These are phyloP conservation scores for Leccinum pallidistipes DNA, from an alignment of 1,284 basidiomycete genomes.

Conservation along the genomic window DNA sequence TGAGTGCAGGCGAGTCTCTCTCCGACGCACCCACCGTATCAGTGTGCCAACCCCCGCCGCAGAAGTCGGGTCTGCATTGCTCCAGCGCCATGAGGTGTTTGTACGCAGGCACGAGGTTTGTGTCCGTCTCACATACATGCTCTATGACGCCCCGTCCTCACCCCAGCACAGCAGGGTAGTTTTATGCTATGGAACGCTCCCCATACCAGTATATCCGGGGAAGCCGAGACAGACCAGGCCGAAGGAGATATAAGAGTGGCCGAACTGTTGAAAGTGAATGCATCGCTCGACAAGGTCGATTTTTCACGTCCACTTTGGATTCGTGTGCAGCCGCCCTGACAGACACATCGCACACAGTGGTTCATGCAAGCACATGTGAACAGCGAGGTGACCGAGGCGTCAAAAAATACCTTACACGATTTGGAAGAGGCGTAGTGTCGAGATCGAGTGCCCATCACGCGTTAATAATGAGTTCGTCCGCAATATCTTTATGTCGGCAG, in stretches of 20 bases:
- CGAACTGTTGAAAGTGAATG: constrained; percentile 57
- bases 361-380: constrained; percentile 82
- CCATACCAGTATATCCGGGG: constrained; percentile 6
- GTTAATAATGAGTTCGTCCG: constrained; percentile 42
- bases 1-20: too few relatives aligned
- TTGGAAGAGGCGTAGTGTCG: constrained; percentile 73
- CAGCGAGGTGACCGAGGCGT: constrained; percentile 78
- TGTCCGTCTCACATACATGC: too few relatives aligned
- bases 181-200: too few relatives aligned
- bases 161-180: too few relatives aligned
- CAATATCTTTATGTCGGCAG: constrained; percentile 67
- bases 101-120: too few relatives aligned
- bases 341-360: constrained; percentile 45
- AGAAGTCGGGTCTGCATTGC: too few relatives aligned
- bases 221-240: constrained; percentile 13
- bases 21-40: too few relatives aligned
- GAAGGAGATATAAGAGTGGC: constrained; percentile 40
- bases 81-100: too few relatives aligned
- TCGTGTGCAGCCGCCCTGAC: constrained; percentile 9
- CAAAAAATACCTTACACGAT: constrained; percentile 75
- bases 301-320: neutral
- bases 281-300: constrained; percentile 64
- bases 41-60: too few relatives aligned
- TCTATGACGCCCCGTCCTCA: too few relatives aligned
- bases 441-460: constrained; percentile 69